Base-by-base conservation (phyloP, 2,329 filamentous ascomycete species). In the Cordyceps cicadae region DNA sequence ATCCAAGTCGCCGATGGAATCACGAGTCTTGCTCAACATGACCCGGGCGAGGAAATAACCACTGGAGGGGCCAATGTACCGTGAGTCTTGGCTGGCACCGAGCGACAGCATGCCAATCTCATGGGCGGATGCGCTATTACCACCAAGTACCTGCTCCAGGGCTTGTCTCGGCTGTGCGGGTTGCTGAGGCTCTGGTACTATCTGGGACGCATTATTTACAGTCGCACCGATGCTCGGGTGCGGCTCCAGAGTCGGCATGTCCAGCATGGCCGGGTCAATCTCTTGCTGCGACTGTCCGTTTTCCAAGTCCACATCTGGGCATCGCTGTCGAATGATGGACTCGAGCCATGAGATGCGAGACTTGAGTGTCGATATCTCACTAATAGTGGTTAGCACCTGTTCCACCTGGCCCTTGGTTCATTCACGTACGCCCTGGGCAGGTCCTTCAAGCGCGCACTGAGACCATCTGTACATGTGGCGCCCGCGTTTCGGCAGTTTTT, bases 31-130 rank as follows among this genome's bases (percentile, higher is more conserved):
- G 24, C 74, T 70, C 14, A 82, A 72, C 64, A 82, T 74, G 3
- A 81, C 70, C 1, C 78, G 76, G 2, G 79, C 79, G 14, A 83
- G 73, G 48, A 81, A 81, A 60, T 80, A 81, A 1, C 81, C 81
- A 43, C 80, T 83, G 0, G 81, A 83, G 2, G 81, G 81, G 0
- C 81, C 81, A 15, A 83, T 78, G 53, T 83, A 83, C 61, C 78
- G 73, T 3, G 76, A 77, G 21, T 80, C 78, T 49, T 74, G 71
- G 26, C 76, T 78, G 3, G 72, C 72, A 1, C 77, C 78, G 1
- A 83, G 69, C 0, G 80, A 81, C 0, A 83, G 74, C 15, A 83
- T 66, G 0, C 81, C 81, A 17, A 83, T 81, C 63, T 83, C 79
- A 62, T 83, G 79, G 3, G 61, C 51, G 1, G 78, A 75, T 2